phyloP scores from a whole-genome alignment of 495 filamentous ascomycete species.

The Poronia punctata region DNA sequence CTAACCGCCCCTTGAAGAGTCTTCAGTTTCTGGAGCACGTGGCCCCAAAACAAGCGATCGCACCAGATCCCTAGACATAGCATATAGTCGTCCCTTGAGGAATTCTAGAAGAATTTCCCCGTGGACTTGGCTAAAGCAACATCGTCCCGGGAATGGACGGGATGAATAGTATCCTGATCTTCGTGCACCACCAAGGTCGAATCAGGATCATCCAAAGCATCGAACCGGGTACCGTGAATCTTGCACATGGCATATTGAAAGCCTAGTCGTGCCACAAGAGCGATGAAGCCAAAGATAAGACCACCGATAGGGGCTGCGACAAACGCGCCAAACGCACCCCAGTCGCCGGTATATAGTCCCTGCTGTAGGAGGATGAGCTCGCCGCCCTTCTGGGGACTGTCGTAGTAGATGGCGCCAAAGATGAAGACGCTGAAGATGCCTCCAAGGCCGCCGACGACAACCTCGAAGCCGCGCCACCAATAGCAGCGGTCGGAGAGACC shows the following conservation, averaged over 20 bases:
- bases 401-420: slow-evolving; percentile 65
- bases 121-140: slow-evolving; percentile 31
- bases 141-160: slow-evolving; percentile 20
- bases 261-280: slow-evolving; percentile 46
- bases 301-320: slow-evolving; percentile 68
- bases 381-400: slow-evolving; percentile 53
- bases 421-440: slow-evolving; percentile 69
- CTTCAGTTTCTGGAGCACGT: no score
- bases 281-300: slow-evolving; percentile 58
- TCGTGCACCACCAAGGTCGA: slow-evolving; percentile 24
- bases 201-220: slow-evolving; percentile 55
- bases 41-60: no score
- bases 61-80: no score
- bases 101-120: slow-evolving; percentile 46
- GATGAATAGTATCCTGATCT: slow-evolving; percentile 17
- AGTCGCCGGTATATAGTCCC: slow-evolving; percentile 63
- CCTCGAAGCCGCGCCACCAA: slow-evolving; percentile 69
- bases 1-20: no score
- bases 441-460: slow-evolving; percentile 62
- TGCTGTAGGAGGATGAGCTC: slow-evolving; percentile 61
- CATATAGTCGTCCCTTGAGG: not conserved
- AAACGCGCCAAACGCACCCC: slow-evolving; percentile 74
- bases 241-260: slow-evolving; percentile 47
- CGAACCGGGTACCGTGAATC: slow-evolving; percentile 47
- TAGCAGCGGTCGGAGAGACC: slow-evolving; percentile 56